Evolutionary conservation across 1,139 yeast species (phyloP).

Genomic region (Debaryomycetaceae sp.): DNA sequence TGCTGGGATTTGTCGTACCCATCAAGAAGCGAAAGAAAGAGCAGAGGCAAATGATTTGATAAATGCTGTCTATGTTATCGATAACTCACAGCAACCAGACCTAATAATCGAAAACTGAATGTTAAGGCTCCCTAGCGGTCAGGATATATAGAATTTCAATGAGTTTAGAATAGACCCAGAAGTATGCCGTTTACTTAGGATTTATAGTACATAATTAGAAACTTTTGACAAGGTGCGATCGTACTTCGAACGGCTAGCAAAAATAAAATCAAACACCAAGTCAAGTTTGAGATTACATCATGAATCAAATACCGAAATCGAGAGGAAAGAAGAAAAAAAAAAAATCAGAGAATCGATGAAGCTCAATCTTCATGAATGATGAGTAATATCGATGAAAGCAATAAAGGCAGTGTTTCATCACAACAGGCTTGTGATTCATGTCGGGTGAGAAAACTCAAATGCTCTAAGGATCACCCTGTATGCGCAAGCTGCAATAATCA

Average conservation of each 20-base stretch:
- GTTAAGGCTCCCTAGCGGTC: no score
- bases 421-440: slow-evolving; percentile 27
- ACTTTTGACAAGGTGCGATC: no score
- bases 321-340: neutral
- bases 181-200: no score
- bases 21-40: slow-evolving; percentile 12
- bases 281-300: no score
- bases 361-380: neutral
- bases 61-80: slow-evolving; percentile 13
- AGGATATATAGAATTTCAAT: no score
- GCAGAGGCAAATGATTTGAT: slow-evolving; percentile 15
- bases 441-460: slow-evolving; percentile 24
- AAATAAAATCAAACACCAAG: no score
- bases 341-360: neutral
- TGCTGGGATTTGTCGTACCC: slow-evolving; percentile 10
- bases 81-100: slow-evolving; percentile 4
- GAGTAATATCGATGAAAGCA: neutral
- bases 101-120: slow-evolving; percentile 1
- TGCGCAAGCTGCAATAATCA: slow-evolving; percentile 26
- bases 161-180: no score
- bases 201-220: no score
- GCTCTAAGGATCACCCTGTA: slow-evolving; percentile 24
- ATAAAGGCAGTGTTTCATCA: neutral
- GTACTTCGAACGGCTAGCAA: no score
- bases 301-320: no score